Evolutionary conservation across 345 rosid species (phyloP).

Genomic region (Camelina sativa): DNA sequence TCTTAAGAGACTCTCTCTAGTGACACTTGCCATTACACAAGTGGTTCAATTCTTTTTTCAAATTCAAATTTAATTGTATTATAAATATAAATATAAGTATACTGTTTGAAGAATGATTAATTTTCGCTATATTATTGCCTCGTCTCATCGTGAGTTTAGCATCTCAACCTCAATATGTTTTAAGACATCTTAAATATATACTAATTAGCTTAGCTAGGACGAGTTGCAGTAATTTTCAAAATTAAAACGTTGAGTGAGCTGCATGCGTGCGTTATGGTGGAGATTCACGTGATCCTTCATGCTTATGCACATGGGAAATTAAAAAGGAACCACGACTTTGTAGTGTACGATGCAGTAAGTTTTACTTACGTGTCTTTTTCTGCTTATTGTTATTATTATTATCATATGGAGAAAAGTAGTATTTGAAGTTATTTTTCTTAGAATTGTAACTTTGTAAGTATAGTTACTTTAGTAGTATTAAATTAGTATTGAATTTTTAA

Average conservation of each 20-base stretch:
- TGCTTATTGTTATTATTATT: too few species aligned
- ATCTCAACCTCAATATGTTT: too few species aligned
- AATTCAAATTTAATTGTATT: too few species aligned
- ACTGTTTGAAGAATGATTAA: not conserved
- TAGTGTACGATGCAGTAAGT: not conserved
- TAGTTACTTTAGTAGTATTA: not conserved
- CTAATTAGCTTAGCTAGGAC: too few species aligned
- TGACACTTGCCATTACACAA: too few species aligned
- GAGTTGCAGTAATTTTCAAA: too few species aligned
- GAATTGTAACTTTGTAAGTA: not conserved
- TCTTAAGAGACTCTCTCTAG: too few species aligned
- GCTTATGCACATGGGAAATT: constrained; percentile 30
- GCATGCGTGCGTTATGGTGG: not conserved
- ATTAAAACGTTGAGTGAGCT: too few species aligned
- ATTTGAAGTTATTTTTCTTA: not conserved
- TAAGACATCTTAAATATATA: too few species aligned
- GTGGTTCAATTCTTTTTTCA: too few species aligned
- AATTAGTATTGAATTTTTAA: not conserved
- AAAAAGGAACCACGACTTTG: not conserved
- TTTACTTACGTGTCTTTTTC: not conserved
- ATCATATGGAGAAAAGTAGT: not conserved
- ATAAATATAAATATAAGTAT: too few species aligned
- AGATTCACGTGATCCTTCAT: constrained; percentile 36
- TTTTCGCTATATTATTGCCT: not conserved
- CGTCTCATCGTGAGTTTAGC: not conserved